Base-by-base conservation (phyloP, 768 basidiomycete species). In the Podaxis sp. region DNA sequence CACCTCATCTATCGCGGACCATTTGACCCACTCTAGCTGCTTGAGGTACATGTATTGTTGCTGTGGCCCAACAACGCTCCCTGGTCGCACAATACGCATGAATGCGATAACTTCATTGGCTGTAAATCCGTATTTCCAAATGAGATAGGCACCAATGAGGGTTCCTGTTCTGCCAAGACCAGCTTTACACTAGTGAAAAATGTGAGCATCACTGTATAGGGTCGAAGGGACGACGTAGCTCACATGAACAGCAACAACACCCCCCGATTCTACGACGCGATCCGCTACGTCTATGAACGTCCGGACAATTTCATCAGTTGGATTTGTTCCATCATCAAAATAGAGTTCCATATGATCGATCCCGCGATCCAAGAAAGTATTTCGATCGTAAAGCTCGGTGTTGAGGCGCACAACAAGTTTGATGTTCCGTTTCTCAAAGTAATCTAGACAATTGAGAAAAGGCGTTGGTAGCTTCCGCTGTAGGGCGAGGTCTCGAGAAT, bases 111-210 rank as follows among this genome's bases (percentile, higher is more conserved):
- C 97, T 76, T 99, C 94, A 56, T 88, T 85, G 1, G 96, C 96
- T 17, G 95, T 94, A 73, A 99, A 99, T 22, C 93, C 93, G 69
- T 98, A 96, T 75, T 98, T 98, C 92, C 97, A 99, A 65, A 97
- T 93, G 60, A 99, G 84, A 80, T 98, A 99, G 8, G 96, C 97
- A 39, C 97, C 97, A 65, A 99, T 96, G 63, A 99, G 81, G 3
- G 95, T 96, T 3, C 97, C 97, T 5, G 97, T 99, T 60, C 97
- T 84, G 24, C 97, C 97, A 11, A 99, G 82, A 46, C 97, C 97
- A 54, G 97, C 97, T 81, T 96, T 96, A 74, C 95, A 97, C 90
- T 96, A 73, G 15, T 61, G 64, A 59, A 60, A 9, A 66, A 69
- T 71, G 52, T 67, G 44, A 67, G 63, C 58, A 61, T 59, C 39